phyloP scores from a whole-genome alignment of 2,329 filamentous ascomycete species.

The Colletotrichum sp. region DNA sequence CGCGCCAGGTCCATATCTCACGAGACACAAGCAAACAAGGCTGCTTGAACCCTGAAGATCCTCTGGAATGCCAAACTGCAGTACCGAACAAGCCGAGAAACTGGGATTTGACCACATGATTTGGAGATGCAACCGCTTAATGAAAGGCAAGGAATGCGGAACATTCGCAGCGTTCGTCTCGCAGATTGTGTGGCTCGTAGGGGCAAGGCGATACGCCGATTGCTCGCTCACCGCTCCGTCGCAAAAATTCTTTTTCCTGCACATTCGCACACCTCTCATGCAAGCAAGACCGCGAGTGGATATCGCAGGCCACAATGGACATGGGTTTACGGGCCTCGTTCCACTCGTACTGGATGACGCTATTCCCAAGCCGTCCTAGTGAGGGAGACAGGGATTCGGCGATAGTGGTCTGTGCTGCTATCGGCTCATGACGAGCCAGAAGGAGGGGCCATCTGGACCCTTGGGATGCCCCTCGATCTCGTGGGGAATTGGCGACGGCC shows the following conservation, averaged over 20 bases:
- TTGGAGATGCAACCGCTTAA: slow-evolving; percentile 2
- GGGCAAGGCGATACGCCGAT: slow-evolving; percentile 19
- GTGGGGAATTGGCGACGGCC: slow-evolving; percentile 16
- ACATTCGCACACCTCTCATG: slow-evolving; percentile 13
- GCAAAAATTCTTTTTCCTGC: slow-evolving; percentile 14
- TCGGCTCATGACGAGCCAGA: slow-evolving; percentile 20
- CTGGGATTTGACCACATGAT: slow-evolving; percentile 15
- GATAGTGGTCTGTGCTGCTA: slow-evolving; percentile 3
- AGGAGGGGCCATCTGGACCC: slow-evolving; percentile 19
- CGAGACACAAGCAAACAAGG: background rate
- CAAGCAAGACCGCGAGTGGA: slow-evolving; percentile 18
- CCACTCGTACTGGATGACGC: background rate
- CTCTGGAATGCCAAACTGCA: background rate
- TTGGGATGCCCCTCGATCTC: slow-evolving; percentile 21
- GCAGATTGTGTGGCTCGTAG: background rate
- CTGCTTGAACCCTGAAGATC: slow-evolving; percentile 21
- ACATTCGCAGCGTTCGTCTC: background rate
- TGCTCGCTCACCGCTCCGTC: slow-evolving; percentile 23
- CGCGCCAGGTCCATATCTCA: background rate
- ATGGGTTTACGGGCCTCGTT: slow-evolving; percentile 7
- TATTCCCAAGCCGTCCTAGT: background rate
- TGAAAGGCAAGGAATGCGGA: background rate
- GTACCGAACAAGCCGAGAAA: slow-evolving; percentile 11
- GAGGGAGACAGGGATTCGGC: background rate
- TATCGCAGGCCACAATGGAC: background rate